Conservation (phyloP, 192 early-diverging fungal genomes). For the Umbelopsis vinacea region DNA sequence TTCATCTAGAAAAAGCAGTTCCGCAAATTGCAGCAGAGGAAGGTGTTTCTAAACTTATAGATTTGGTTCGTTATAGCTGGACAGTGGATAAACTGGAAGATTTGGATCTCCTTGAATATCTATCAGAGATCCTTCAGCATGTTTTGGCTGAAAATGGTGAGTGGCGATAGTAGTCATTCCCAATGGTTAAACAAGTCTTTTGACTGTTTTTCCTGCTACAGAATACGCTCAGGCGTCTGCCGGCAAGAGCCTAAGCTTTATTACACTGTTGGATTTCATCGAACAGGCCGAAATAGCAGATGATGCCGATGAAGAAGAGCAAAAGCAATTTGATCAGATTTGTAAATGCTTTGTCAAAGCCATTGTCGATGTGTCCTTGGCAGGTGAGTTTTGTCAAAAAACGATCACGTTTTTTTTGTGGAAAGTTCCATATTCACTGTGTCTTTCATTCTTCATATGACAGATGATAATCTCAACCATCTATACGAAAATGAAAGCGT, state of each 20-base stretch:
- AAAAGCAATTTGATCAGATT: constrained; percentile 51
- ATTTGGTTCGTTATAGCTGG: constrained; percentile 35
- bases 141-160: constrained; percentile 45
- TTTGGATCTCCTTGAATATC: constrained; percentile 37
- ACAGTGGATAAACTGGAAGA: constrained; percentile 28
- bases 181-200: no score
- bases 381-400: constrained; percentile 36
- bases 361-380: constrained; percentile 48
- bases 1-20: constrained; percentile 16
- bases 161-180: background rate
- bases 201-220: background rate
- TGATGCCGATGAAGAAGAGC: constrained; percentile 49
- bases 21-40: constrained; percentile 10
- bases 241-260: background rate
- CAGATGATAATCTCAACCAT: constrained; percentile 54
- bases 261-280: constrained; percentile 48
- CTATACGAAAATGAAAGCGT: constrained; percentile 50
- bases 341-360: constrained; percentile 49
- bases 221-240: background rate
- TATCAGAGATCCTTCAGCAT: constrained; percentile 42
- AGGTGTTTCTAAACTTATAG: constrained; percentile 12
- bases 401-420: no score
- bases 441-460: background rate
- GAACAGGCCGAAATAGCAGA: constrained; percentile 44
- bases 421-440: background rate